Evolutionary conservation across 164 flowering plant species (phyloP), one percentile per base, ranked within the genome.

Genomic region (Liriodendron chinense): DNA sequence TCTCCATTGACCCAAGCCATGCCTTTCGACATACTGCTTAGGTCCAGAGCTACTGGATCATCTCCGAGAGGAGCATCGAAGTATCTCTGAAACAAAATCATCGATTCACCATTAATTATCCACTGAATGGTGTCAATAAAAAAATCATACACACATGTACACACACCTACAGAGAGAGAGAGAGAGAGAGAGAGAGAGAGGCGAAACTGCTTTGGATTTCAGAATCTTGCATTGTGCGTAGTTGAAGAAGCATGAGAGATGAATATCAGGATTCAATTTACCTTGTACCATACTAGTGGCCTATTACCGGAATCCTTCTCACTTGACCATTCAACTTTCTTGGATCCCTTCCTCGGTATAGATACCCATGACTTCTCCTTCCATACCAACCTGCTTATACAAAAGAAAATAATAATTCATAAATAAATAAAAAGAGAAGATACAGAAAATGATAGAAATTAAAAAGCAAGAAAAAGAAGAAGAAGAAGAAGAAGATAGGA

Each of bases 231-330:
- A 34, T 34, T 34, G 43, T 34, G 43, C 5, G 43, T 3, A 34
- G 5, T 34, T 34, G 6, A 34, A 34, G 43, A 34, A 34, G 3
- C 43, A 34, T 34, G 43, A 34, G 43, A 34, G 43, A 7, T 34
- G 43, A 34, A 34, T 3, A 34, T 34, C 43, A 4, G 43, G 47
- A 21, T 12, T 50, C 50, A 3, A 69, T 66, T 9, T 86, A 93
- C 98, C 98, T 92, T 92, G 85, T 88, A 92, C 98, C 98, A 94
- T n/a, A 94, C 85, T 5, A 92, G 77, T 67, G 70, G 91, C 73
- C 0, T 73, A 53, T 67, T 83, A 79, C 23, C 64, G 56, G 12
- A 21, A 24, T 82, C 87, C 9, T 77, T 48, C 47, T 82, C 81
- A 14, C 75, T 76, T 3, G 62, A 77, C 99, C 99, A 96, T 18